Evolutionary conservation across 2,329 filamentous ascomycete species (phyloP).

Genomic region (Aspergillus hiratsukae): DNA sequence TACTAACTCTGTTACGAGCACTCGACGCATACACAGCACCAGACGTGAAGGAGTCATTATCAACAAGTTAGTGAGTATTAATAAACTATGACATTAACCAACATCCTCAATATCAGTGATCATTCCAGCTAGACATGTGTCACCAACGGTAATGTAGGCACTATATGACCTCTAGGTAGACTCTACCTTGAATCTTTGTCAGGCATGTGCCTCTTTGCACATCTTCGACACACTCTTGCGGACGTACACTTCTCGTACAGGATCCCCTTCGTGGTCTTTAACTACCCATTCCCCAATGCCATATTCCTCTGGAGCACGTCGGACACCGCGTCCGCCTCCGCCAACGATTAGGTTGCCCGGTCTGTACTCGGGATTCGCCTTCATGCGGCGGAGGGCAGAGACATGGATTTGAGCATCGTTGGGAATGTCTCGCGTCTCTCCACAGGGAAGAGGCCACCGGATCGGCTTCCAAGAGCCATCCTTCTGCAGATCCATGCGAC

Average conservation of each 20-base stretch:
- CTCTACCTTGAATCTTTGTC: not conserved
- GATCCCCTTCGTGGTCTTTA: conserved; percentile 59
- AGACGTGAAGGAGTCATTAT: too few species aligned
- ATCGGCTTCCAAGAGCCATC: conserved; percentile 78
- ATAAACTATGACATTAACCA: not conserved
- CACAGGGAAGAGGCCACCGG: conserved; percentile 71
- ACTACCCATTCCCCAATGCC: conserved; percentile 72
- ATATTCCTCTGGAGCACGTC: conserved; percentile 54
- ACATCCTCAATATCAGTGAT: not conserved
- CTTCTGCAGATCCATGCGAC: conserved; percentile 69
- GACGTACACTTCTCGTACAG: conserved; percentile 64
- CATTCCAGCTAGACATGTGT: too few species aligned
- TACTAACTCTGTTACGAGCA: not conserved
- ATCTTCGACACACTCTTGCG: conserved; percentile 36
- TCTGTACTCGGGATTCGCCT: conserved; percentile 59
- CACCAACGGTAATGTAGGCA: too few species aligned
- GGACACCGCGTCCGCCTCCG: conserved; percentile 67
- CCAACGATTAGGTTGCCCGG: conserved; percentile 78
- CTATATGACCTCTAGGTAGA: too few species aligned
- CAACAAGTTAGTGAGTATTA: not conserved
- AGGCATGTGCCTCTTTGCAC: conserved; percentile 22
- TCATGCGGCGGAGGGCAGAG: conserved; percentile 69
- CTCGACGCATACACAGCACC: not conserved
- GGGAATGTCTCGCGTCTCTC: conserved; percentile 74
- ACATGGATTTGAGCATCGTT: conserved; percentile 65